Percentiles rank a stretch among this genome's conserved stretches.
These are phyloP conservation scores for Marasmius oreades DNA, from an alignment of 1,284 basidiomycete species.

Conservation along the genomic window DNA sequence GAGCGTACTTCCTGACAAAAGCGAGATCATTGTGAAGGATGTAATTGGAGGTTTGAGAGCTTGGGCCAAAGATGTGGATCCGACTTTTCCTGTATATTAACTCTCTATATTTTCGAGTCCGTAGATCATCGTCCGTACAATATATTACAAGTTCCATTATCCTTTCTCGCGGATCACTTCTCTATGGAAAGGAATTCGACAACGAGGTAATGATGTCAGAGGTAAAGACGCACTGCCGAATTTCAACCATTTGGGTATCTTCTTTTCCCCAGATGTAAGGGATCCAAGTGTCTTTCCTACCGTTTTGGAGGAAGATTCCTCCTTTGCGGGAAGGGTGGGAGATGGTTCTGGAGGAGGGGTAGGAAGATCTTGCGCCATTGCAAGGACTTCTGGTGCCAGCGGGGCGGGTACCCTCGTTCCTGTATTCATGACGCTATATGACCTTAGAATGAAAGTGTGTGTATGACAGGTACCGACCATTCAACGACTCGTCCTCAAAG, in stretches of 20 bases:
- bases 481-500: conserved; percentile 71
- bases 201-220: conserved; percentile 3
- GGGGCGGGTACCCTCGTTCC: conserved; percentile 57
- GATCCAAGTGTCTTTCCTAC: conserved; percentile 1
- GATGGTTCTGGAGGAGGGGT: conserved; percentile 33
- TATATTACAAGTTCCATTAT: neutral
- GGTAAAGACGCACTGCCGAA: conserved; percentile 6
- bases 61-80: conserved; percentile 74
- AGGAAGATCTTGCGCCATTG: conserved; percentile 61
- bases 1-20: conserved; percentile 20
- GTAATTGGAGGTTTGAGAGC: conserved; percentile 77
- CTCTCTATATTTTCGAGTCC: neutral
- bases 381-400: conserved; percentile 52
- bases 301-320: neutral
- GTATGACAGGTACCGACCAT: conserved; percentile 44
- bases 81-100: conserved; percentile 77
- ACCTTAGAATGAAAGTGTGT: neutral
- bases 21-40: conserved; percentile 52
- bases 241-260: conserved; percentile 74
- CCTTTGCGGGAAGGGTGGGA: conserved; percentile 23
- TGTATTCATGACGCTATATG: conserved; percentile 22
- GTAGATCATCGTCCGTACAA: neutral
- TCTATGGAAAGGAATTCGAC: conserved; percentile 13
- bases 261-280: conserved; percentile 39
- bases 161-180: conserved; percentile 14